Evolutionary conservation across 176 grass and related monocot species (phyloP), one percentile per base, ranked within the genome.

Genomic region (Dendrocalamus sinicus): DNA sequence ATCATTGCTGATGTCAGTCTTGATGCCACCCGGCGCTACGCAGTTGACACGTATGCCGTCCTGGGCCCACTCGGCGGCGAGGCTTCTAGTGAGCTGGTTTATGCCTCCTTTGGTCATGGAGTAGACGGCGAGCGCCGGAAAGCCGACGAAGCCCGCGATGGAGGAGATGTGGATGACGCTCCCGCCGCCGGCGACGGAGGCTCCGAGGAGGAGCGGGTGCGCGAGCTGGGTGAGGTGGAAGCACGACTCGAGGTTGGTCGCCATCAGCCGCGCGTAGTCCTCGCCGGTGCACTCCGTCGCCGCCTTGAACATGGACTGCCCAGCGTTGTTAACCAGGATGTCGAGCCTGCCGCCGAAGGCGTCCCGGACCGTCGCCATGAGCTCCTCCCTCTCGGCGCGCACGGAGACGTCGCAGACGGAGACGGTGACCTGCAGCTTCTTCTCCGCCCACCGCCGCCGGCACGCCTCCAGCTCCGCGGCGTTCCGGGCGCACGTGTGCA

Each of bases 211-310:
- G 3, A 91, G 80, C 19, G 89, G 69, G 40, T 70, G 85, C 3
- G 85, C 89, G 13, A 91, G 85, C 75, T 84, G 81, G 55, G 35
- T 51, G 67, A 90, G 84, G 76, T 90, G 89, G 74, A 86, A 90
- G 40, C 57, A 71, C 0, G 89, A 81, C 68, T 91, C 89, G 2
- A 91, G 62, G 58, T 91, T 91, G 73, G 89, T 87, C 1, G 61
- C 80, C 89, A 84, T 79, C 9, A 79, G 8, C 41, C 53, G 24
- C 1, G 73, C 5, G 67, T 24, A 91, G 47, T 91, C 89, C 20
- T 91, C 80, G 11, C 37, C 54, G 19, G 55, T 61, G 84, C 51
- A 86, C 9, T 67, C 84, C 28, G 54, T 0, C 7, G 79, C 14
- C 15, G 22, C 11, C 46, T 80, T 83, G 65, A 67, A 39, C 15